These are phyloP conservation scores for Tuber microsphaerosporum DNA, from an alignment of 495 filamentous ascomycete genomes.

Conservation along the genomic window DNA sequence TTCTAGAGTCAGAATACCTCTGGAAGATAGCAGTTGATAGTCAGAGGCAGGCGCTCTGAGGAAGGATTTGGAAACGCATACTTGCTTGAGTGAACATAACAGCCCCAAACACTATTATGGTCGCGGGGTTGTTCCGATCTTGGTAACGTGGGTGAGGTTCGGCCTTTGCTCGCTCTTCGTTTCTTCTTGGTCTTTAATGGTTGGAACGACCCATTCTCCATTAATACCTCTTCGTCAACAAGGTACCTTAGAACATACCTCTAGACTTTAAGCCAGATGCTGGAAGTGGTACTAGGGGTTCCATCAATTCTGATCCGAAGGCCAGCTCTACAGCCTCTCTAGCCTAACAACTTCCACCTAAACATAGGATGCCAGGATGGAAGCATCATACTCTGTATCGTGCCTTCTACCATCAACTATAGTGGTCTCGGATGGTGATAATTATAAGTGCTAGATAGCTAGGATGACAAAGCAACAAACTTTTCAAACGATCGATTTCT, in stretches of 20 bases:
- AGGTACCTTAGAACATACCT: not conserved
- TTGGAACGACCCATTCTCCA: not conserved
- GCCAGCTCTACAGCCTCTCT: not conserved
- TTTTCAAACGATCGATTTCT: not conserved
- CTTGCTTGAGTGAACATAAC: too few relatives aligned
- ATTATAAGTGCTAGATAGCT: not conserved
- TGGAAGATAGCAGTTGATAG: too few relatives aligned
- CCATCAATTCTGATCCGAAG: not conserved
- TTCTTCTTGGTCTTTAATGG: not conserved
- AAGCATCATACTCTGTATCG: not conserved
- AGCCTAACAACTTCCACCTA: not conserved
- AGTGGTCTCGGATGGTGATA: not conserved
- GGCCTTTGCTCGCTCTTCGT: not conserved
- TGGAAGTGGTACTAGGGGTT: not conserved
- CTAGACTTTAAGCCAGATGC: not conserved
- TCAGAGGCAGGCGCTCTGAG: too few relatives aligned
- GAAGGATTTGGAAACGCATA: too few relatives aligned
- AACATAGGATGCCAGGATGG: not conserved
- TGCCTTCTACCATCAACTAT: not conserved
- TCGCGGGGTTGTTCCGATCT: too few relatives aligned
- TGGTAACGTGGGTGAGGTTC: too few relatives aligned
- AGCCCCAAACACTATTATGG: too few relatives aligned
- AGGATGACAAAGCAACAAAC: not conserved
- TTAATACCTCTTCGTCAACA: not conserved
- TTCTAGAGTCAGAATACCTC: too few relatives aligned